These are phyloP conservation scores for Agrocybe praecox DNA, from an alignment of 768 basidiomycete genomes.

Conservation along the genomic window DNA sequence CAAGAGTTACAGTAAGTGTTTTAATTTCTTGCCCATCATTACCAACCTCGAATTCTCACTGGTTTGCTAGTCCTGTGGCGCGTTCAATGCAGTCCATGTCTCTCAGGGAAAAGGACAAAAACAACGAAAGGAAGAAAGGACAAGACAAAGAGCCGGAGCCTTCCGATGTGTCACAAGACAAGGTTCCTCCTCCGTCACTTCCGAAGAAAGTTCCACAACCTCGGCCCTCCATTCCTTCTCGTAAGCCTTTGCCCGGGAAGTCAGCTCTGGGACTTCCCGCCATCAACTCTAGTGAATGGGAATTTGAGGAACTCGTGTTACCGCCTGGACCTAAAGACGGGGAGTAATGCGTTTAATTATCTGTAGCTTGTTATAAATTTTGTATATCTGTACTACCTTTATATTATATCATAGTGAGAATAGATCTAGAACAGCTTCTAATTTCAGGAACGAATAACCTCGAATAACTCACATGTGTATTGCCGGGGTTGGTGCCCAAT, in stretches of 20 bases:
- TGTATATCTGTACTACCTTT: background rate
- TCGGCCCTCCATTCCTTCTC: constrained; percentile 6
- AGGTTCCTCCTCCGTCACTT: background rate
- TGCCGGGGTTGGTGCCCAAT: background rate
- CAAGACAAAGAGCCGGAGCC: background rate
- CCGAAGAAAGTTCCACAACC: constrained; percentile 6
- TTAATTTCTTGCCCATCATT: constrained; percentile 2
- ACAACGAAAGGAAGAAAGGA: background rate
- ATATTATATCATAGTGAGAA: background rate
- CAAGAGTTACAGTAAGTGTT: constrained; percentile 74
- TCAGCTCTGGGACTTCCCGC: constrained; percentile 44
- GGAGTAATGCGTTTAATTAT: background rate
- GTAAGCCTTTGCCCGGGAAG: constrained; percentile 22
- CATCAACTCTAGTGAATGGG: constrained; percentile 54
- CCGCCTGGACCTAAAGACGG: constrained; percentile 39
- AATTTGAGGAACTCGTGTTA: constrained; percentile 48
- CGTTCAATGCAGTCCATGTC: constrained; percentile 39
- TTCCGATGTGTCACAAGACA: background rate
- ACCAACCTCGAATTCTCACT: constrained; percentile 6
- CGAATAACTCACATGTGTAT: background rate
- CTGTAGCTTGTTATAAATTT: background rate
- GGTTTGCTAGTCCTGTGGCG: constrained; percentile 39
- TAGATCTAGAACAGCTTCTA: background rate
- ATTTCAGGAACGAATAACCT: background rate
- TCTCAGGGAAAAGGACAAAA: constrained; percentile 25